Percentiles rank a stretch among this genome's conserved stretches.
phyloP scores from a whole-genome alignment of 495 filamentous ascomycete species.

The Tuber brumale region DNA sequence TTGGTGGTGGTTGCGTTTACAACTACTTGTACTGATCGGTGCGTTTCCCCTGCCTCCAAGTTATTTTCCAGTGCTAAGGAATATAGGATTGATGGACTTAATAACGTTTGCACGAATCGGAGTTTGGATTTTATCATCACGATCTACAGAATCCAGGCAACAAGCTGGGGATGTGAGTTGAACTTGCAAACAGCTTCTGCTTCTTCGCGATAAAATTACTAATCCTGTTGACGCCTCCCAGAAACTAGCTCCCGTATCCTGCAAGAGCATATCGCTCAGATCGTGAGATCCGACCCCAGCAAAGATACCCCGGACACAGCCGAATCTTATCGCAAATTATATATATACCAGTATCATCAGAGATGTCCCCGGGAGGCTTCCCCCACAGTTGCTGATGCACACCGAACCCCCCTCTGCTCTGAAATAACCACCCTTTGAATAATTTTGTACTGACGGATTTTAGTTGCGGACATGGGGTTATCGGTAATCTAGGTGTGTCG shows the following conservation, averaged over 20 bases:
- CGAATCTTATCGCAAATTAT: constrained; percentile 68
- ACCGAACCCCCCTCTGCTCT: not conserved
- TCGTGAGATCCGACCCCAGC: constrained; percentile 78
- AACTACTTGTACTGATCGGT: constrained; percentile 81
- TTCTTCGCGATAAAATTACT: no score
- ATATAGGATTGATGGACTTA: no score
- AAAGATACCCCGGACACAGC: constrained; percentile 80
- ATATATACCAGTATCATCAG: constrained; percentile 57
- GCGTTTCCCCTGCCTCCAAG: constrained; percentile 17
- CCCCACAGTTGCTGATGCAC: constrained; percentile 67
- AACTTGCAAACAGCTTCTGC: not conserved
- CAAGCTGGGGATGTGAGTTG: constrained; percentile 51
- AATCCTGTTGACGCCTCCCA: constrained; percentile 39
- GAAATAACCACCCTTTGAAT: not conserved
- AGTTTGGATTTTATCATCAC: constrained; percentile 74
- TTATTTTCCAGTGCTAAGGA: not conserved
- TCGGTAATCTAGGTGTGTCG: constrained; percentile 76
- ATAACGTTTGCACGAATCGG: no score
- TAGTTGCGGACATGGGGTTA: constrained; percentile 65
- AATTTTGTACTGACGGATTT: constrained; percentile 10
- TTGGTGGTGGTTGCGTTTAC: constrained; percentile 64
- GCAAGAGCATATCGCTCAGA: constrained; percentile 73
- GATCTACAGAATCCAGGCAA: constrained; percentile 63
- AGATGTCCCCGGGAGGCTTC: constrained; percentile 44
- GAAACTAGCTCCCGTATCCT: constrained; percentile 61